Percentiles rank a stretch among this genome's conserved stretches.
These are phyloP conservation scores for Chlorella variabilis DNA, from an alignment of 163 green algal genomes.

Conservation along the genomic window DNA sequence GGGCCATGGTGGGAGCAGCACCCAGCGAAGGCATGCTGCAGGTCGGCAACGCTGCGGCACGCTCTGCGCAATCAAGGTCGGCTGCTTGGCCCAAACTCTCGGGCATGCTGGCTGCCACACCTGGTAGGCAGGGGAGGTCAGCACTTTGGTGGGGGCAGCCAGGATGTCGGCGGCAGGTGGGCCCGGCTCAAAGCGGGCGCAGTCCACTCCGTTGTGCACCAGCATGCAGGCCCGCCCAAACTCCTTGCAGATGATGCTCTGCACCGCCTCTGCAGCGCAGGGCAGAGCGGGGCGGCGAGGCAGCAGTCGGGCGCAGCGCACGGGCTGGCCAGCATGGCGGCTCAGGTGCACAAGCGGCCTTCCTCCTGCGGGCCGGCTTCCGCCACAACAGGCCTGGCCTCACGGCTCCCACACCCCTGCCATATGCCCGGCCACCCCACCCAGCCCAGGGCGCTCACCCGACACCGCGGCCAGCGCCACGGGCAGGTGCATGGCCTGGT, in stretches of 20 bases:
- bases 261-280: constrained; percentile 50
- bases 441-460: background rate
- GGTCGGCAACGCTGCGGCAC: no score
- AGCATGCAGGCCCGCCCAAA: constrained; percentile 67
- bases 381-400: no score
- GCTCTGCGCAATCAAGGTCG: no score
- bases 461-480: constrained; percentile 65
- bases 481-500: constrained; percentile 73
- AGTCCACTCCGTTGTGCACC: constrained; percentile 77
- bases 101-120: background rate
- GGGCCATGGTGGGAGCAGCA: no score
- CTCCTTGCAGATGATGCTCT: constrained; percentile 63
- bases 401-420: no score
- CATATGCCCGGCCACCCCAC: no score
- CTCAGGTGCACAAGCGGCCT: no score
- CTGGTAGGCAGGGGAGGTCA: background rate
- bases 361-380: no score
- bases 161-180: background rate
- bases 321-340: no score
- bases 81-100: background rate
- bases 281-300: background rate
- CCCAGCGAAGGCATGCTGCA: no score
- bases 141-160: constrained; percentile 20
- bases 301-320: background rate
- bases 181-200: constrained; percentile 63